A percentile compares a stretch with the other conserved stretches of the same genome.
Evolutionary conservation across 768 basidiomycete genomes (phyloP).

Genomic region (Tephrocybe sp.): DNA sequence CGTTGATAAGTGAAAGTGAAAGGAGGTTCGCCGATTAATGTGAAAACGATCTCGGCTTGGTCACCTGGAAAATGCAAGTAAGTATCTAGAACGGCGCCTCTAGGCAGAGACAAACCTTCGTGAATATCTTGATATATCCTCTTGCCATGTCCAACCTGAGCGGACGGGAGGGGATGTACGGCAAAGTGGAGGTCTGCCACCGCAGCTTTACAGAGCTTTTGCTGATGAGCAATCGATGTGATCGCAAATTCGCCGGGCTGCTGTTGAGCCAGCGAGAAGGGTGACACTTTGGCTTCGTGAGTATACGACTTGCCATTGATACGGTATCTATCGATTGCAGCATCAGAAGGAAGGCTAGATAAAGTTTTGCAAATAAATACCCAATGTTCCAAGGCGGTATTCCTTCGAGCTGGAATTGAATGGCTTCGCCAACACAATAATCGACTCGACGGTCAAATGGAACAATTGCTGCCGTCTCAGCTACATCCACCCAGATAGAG

Average conservation of each 20-base stretch:
- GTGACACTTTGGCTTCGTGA: conserved; percentile 74
- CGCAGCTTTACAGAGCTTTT: conserved; percentile 85
- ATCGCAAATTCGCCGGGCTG: conserved; percentile 83
- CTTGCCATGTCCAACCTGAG: conserved; percentile 85
- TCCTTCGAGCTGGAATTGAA: conserved; percentile 93
- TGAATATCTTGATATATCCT: conserved; percentile 82
- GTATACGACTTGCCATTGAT: conserved; percentile 73
- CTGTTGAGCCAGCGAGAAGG: conserved; percentile 84
- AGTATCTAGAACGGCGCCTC: background rate
- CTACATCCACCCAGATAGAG: conserved; percentile 87
- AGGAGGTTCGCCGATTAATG: conserved; percentile 86
- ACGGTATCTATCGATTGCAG: conserved; percentile 56
- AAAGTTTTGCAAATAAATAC: conserved; percentile 35
- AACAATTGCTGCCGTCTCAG: conserved; percentile 91
- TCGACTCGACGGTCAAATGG: conserved; percentile 77
- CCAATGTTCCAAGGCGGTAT: conserved; percentile 90
- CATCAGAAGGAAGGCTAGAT: conserved; percentile 6
- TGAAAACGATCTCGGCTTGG: conserved; percentile 92
- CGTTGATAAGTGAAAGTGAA: conserved; percentile 96
- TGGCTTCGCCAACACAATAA: conserved; percentile 86
- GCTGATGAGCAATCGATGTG: conserved; percentile 86
- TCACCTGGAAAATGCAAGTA: conserved; percentile 49
- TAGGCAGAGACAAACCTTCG: conserved; percentile 57
- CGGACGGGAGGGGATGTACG: conserved; percentile 84
- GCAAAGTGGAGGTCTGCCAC: conserved; percentile 71